phyloP scores from a whole-genome alignment of 208 protist species.

The Crithidia fasciculata region DNA sequence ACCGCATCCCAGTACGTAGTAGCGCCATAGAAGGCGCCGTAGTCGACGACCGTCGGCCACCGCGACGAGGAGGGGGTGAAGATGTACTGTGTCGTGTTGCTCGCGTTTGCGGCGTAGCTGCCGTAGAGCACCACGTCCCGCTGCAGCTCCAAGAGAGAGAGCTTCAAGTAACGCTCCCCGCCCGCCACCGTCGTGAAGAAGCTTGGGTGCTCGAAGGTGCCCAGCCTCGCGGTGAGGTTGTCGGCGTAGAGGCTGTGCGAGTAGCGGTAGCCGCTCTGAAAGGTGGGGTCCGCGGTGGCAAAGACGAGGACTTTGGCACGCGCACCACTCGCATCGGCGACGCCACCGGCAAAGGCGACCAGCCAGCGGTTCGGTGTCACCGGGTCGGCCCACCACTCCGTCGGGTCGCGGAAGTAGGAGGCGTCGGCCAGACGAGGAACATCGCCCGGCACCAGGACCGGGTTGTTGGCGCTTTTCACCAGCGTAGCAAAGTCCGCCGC shows the following conservation, averaged over 20 bases:
- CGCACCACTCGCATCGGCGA: slow-evolving; percentile 16
- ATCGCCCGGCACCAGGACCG: slow-evolving; percentile 15
- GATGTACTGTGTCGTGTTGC: background rate
- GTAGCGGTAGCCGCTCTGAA: slow-evolving; percentile 37
- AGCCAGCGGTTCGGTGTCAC: slow-evolving; percentile 29
- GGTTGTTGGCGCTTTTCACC: slow-evolving; percentile 35
- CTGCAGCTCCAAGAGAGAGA: slow-evolving; percentile 22
- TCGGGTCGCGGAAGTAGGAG: slow-evolving; percentile 43
- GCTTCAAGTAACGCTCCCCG: slow-evolving; percentile 23
- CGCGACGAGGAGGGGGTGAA: slow-evolving; percentile 4
- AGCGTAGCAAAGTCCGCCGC: slow-evolving; percentile 14
- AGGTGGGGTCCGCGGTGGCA: slow-evolving; percentile 33
- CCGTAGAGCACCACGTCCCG: slow-evolving; percentile 34
- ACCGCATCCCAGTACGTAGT: slow-evolving; percentile 44
- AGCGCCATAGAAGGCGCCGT: slow-evolving; percentile 23
- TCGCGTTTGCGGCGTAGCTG: slow-evolving; percentile 5
- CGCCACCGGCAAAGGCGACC: slow-evolving; percentile 34
- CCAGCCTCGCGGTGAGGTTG: slow-evolving; percentile 14
- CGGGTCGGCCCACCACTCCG: slow-evolving; percentile 43
- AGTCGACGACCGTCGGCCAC: slow-evolving; percentile 22
- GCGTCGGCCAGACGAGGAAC: slow-evolving; percentile 22
- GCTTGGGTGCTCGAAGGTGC: slow-evolving; percentile 30
- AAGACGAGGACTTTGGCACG: slow-evolving; percentile 36
- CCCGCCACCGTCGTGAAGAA: slow-evolving; percentile 27
- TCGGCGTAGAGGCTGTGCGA: slow-evolving; percentile 42